A percentile compares a stretch with the other conserved stretches of the same genome.
Conservation (phyloP, 148 eudicot species). For the Rhododendron griersonianum region DNA sequence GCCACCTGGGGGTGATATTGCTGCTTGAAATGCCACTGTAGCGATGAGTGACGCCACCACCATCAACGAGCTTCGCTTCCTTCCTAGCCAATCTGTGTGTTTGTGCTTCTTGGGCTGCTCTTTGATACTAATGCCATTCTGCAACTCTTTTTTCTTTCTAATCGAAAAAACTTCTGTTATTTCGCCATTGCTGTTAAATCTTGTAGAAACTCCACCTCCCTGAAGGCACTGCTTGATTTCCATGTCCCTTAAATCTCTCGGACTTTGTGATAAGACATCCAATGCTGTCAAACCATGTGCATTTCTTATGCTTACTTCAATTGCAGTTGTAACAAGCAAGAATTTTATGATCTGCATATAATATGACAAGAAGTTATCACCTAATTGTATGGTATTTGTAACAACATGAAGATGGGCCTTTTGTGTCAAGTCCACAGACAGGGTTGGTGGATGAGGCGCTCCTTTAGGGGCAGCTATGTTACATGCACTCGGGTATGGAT, state of each 20-base stretch:
- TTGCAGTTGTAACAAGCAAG: conserved; percentile 7
- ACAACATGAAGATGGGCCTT: background rate
- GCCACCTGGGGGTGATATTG: conserved; percentile 31
- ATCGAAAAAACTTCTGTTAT: background rate
- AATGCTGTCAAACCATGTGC: conserved; percentile 19
- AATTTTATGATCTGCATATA: conserved; percentile 10
- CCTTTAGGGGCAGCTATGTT: background rate
- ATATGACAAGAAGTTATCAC: background rate
- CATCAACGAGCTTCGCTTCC: conserved; percentile 12
- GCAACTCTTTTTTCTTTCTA: background rate
- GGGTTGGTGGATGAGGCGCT: background rate
- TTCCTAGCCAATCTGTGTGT: conserved; percentile 10
- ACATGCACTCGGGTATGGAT: background rate
- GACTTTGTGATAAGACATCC: conserved; percentile 13
- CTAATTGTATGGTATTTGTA: background rate
- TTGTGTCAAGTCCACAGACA: background rate
- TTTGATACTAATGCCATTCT: background rate
- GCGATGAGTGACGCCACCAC: conserved; percentile 29
- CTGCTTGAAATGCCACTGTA: conserved; percentile 27
- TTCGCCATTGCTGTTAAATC: background rate
- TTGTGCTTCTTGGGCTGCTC: background rate
- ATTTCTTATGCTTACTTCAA: conserved; percentile 6
- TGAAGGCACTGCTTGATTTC: conserved; percentile 13
- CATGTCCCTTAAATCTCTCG: conserved; percentile 17
- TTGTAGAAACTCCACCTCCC: background rate